Conservation (phyloP, 352 stramenopile species). For the Phytophthora meadii region DNA sequence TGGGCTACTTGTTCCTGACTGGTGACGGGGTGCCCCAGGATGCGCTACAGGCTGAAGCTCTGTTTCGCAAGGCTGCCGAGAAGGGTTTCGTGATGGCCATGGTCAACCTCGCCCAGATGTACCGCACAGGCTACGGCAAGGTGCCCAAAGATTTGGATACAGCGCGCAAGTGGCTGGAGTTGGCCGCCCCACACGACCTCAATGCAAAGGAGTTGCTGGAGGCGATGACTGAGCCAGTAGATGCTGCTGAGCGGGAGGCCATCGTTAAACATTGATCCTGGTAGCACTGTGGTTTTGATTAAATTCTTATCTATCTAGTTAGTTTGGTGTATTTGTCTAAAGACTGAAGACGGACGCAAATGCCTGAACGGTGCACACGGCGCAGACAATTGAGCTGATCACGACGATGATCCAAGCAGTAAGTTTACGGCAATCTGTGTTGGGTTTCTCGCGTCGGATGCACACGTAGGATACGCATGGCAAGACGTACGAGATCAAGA, state of each 20-base stretch:
- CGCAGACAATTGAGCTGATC: slow-evolving; percentile 72
- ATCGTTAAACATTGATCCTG: slow-evolving; percentile 15
- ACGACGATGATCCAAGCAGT: slow-evolving; percentile 82
- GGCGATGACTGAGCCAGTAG: slow-evolving; percentile 30
- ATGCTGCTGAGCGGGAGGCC: slow-evolving; percentile 8
- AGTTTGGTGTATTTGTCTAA: slow-evolving; percentile 21
- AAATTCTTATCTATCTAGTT: slow-evolving; percentile 22
- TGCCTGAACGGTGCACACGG: slow-evolving; percentile 79
- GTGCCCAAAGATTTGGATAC: slow-evolving; percentile 70
- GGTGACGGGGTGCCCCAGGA: slow-evolving; percentile 68
- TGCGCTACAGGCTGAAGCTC: slow-evolving; percentile 66
- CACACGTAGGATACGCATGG: slow-evolving; percentile 88
- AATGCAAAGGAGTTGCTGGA: slow-evolving; percentile 83
- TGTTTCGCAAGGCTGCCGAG: slow-evolving; percentile 78
- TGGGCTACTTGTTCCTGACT: slow-evolving; percentile 74
- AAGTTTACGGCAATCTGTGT: slow-evolving; percentile 70
- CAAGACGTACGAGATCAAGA: slow-evolving; percentile 90
- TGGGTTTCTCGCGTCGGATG: slow-evolving; percentile 79
- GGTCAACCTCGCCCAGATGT: slow-evolving; percentile 89
- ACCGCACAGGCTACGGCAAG: slow-evolving; percentile 68
- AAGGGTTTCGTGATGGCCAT: slow-evolving; percentile 90
- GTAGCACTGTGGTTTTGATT: slow-evolving; percentile 7
- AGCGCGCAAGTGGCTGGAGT: slow-evolving; percentile 77
- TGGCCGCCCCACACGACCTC: slow-evolving; percentile 73
- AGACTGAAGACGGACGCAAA: slow-evolving; percentile 50